A percentile compares a stretch with the other conserved stretches of the same genome.
Conservation (phyloP, 2,329 filamentous ascomycete genomes). For the Alternaria metachromatica region DNA sequence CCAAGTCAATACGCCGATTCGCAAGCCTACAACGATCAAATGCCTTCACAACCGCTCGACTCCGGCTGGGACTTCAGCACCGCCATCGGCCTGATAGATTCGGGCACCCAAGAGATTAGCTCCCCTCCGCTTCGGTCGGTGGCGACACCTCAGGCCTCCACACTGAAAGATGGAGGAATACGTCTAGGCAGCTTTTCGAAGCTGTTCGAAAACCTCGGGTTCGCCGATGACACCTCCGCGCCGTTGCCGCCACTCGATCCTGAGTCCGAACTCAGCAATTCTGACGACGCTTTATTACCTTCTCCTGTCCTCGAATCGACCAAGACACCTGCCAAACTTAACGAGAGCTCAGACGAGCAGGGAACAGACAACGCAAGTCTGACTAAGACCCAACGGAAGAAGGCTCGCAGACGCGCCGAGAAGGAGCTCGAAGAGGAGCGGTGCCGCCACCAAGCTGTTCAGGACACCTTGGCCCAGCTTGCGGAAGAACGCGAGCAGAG, state of each 20-base stretch:
- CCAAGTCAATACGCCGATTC: background rate
- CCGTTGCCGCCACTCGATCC: conserved; percentile 31
- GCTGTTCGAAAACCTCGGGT: conserved; percentile 55
- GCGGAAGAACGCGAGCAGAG: conserved; percentile 12
- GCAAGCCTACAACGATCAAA: conserved; percentile 13
- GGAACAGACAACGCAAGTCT: conserved; percentile 5
- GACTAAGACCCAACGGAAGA: conserved; percentile 36
- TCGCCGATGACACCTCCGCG: conserved; percentile 28
- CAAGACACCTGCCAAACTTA: background rate
- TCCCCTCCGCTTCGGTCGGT: conserved; percentile 25
- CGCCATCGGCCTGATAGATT: conserved; percentile 52
- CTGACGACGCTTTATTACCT: conserved; percentile 50
- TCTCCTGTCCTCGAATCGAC: conserved; percentile 15
- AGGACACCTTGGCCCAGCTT: conserved; percentile 11
- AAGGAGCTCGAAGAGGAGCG: conserved; percentile 22
- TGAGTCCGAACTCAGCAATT: conserved; percentile 48
- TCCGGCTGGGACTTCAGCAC: conserved; percentile 56
- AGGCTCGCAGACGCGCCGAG: conserved; percentile 35
- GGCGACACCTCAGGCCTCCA: conserved; percentile 11
- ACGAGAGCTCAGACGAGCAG: conserved; percentile 1
- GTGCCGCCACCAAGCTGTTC: conserved; percentile 15
- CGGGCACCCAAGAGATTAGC: conserved; percentile 27
- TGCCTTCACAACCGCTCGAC: conserved; percentile 45
- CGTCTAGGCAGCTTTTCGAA: conserved; percentile 55
- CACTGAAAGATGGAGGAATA: conserved; percentile 19